Conservation (phyloP, 331 rosid genomes). For the Acacia concinna region DNA sequence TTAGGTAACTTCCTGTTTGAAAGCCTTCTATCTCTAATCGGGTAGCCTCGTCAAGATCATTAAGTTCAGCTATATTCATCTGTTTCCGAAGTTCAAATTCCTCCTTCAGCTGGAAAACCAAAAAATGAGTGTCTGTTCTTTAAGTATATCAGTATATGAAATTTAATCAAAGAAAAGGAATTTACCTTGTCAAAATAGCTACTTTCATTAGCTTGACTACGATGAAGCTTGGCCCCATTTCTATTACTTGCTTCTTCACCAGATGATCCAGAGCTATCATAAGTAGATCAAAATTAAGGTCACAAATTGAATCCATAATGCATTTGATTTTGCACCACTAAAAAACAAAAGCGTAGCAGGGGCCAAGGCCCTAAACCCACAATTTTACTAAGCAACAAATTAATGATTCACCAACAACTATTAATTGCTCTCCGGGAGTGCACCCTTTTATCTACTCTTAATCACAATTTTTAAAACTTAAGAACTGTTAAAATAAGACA, state of each 20-base stretch:
- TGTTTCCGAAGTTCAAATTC: constrained; percentile 80
- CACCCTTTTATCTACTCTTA: not conserved
- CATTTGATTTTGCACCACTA: not conserved
- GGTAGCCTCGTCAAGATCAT: constrained; percentile 81
- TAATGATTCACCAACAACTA: constrained; percentile 3
- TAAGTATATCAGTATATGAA: not conserved
- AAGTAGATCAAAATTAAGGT: constrained; percentile 71
- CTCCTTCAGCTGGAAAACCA: constrained; percentile 69
- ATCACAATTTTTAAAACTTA: not conserved
- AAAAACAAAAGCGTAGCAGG: not conserved
- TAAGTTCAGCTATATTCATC: constrained; percentile 80
- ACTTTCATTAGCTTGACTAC: constrained; percentile 56
- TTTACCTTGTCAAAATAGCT: constrained; percentile 80
- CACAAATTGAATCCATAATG: constrained; percentile 34
- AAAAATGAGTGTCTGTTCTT: constrained; percentile 25
- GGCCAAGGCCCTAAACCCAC: not conserved
- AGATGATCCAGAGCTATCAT: constrained; percentile 49
- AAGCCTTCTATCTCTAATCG: constrained; percentile 82
- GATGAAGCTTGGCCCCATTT: constrained; percentile 42
- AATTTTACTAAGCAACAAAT: not conserved
- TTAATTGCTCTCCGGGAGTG: not conserved
- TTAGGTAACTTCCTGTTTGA: constrained; percentile 76
- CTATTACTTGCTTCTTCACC: constrained; percentile 59
- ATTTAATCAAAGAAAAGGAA: constrained; percentile 3
- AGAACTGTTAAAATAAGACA: not conserved